These are phyloP conservation scores for Neofusicoccum parvum DNA, from an alignment of 2,329 filamentous ascomycete genomes.

Conservation along the genomic window DNA sequence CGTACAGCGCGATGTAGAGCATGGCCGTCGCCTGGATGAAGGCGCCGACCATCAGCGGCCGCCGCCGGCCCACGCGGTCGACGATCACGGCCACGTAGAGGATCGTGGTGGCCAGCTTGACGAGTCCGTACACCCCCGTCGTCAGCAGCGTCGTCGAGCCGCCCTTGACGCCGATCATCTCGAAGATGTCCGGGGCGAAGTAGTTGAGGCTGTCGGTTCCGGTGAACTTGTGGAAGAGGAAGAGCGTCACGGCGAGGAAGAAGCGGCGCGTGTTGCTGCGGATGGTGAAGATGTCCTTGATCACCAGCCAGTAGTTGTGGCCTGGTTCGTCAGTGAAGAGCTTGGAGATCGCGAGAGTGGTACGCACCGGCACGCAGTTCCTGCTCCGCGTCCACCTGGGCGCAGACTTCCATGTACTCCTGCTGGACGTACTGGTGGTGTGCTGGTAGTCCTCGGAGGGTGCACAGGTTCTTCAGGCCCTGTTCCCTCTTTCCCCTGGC, in stretches of 20 bases:
- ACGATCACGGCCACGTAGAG: slow-evolving; percentile 38
- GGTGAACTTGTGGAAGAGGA: slow-evolving; percentile 47
- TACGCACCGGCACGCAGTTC: slow-evolving; percentile 27
- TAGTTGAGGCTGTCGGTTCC: slow-evolving; percentile 47
- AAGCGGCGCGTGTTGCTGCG: slow-evolving; percentile 38
- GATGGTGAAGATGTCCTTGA: slow-evolving; percentile 36
- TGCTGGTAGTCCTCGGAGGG: slow-evolving; percentile 42
- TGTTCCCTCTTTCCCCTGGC: slow-evolving; percentile 38
- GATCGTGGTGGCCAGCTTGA: slow-evolving; percentile 36
- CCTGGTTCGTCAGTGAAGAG: neutral
- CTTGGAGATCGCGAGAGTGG: neutral
- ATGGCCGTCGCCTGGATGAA: slow-evolving; percentile 34
- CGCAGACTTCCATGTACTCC: slow-evolving; percentile 43
- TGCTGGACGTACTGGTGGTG: slow-evolving; percentile 43
- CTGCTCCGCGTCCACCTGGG: slow-evolving; percentile 38
- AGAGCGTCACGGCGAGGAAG: slow-evolving; percentile 39
- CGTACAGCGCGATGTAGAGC: slow-evolving; percentile 38
- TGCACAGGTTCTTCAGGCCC: slow-evolving; percentile 42
- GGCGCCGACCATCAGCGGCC: slow-evolving; percentile 36
- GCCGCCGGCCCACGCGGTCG: slow-evolving; percentile 36
- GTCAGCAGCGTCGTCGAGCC: slow-evolving; percentile 39
- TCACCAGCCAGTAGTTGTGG: slow-evolving; percentile 38
- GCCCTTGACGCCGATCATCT: slow-evolving; percentile 37
- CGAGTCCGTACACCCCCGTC: slow-evolving; percentile 41
- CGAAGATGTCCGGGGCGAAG: slow-evolving; percentile 45